Evolutionary conservation across 441 rosid genomes (phyloP), one percentile per base, ranked within the genome.

Genomic region (Pelargonium fulgidum): DNA sequence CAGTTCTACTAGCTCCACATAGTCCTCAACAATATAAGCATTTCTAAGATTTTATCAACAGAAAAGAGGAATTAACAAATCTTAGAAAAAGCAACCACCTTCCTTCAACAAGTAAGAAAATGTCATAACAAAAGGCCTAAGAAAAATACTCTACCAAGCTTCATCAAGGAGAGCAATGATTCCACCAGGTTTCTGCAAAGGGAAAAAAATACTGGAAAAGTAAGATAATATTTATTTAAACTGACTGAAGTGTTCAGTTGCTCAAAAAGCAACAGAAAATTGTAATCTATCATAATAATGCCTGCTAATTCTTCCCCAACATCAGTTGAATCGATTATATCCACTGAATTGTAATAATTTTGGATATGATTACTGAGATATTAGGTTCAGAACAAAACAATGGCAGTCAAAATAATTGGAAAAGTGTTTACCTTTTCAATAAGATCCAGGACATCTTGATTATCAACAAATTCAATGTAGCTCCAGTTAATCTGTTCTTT

Each of bases 401-500:
- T 69, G 56, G n/a, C 20, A 19, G 20, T 36, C 17, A 19, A 48
- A 19, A 12, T 50, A 26, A 20, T 47, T 22, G 62, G 33, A 29
- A 65, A 70, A 62, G 50, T 14, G 61, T 66, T 67, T 47, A 94
- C 98, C 97, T 92, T 94, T 82, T 92, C 98, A 41, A 94, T 82
- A 71, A 94, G 98, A 80, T 94, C 99, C 64, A 94, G 80, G 48
- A 94, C 99, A 85, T 94, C 98, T 84, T 92, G 93, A 73, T 94
- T 95, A 75, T 95, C 99, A 65, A 92, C 99, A 77, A 95, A 95
- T 74, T 95, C 99, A 73, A 95, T 92, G 86, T 95, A 89, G 82
- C 98, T 94, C 98, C 99, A 94, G 73, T 92, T 73, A 42, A 94
- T 94, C 81, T 86, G 81, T 79, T 94, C 99, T 78, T 92, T 92